Evolutionary conservation across 495 filamentous ascomycete genomes (phyloP).

Genomic region (Penicillium riverlandense): DNA sequence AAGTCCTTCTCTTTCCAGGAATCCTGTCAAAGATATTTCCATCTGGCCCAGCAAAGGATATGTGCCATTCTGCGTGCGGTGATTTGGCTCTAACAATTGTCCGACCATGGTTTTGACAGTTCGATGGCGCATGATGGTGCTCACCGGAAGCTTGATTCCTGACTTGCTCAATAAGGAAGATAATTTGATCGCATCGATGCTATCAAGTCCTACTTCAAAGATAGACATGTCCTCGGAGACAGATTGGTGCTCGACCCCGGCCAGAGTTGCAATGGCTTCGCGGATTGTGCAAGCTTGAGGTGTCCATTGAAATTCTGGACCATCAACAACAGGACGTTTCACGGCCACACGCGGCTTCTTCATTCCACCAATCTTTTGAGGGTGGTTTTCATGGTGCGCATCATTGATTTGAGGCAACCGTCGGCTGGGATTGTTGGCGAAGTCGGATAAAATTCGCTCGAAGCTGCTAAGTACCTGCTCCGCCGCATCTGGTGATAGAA

Average conservation of each 20-base stretch:
- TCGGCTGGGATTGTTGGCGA: conserved; percentile 13
- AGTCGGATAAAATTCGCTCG: conserved; percentile 14
- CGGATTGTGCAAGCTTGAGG: conserved; percentile 41
- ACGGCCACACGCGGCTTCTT: neutral
- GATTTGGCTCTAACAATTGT: conserved; percentile 6
- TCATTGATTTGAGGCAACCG: conserved; percentile 10
- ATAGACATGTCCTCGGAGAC: conserved; percentile 56
- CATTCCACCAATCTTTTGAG: conserved; percentile 1
- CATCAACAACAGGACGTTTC: neutral
- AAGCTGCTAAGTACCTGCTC: conserved; percentile 18
- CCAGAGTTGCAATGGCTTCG: conserved; percentile 52
- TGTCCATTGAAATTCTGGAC: conserved; percentile 45
- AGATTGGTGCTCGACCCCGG: conserved; percentile 39
- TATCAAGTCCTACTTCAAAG: conserved; percentile 81
- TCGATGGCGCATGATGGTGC: conserved; percentile 60
- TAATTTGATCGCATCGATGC: conserved; percentile 77
- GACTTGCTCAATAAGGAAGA: conserved; percentile 54
- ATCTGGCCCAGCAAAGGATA: conserved; percentile 17
- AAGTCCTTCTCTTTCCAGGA: conserved; percentile 20
- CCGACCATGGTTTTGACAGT: conserved; percentile 50
- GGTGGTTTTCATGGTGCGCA: neutral
- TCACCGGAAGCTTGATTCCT: conserved; percentile 54
- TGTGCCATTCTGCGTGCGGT: conserved; percentile 2
- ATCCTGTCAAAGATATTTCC: conserved; percentile 22
- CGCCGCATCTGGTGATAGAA: conserved; percentile 9